Evolutionary conservation across 1,284 basidiomycete genomes (phyloP).

Genomic region (Pisolithus thermaeus): DNA sequence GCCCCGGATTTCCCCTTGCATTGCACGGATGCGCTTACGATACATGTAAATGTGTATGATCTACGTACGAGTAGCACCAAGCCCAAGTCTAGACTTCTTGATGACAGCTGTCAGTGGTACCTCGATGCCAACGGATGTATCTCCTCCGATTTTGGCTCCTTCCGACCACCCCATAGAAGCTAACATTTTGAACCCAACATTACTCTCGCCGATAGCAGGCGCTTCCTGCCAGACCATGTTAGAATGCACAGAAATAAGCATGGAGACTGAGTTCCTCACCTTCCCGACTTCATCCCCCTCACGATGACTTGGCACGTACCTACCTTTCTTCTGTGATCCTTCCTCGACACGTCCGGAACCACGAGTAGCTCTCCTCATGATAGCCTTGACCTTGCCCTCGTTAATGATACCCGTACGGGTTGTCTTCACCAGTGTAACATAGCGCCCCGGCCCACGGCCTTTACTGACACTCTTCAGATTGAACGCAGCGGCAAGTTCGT

Average conservation of each 20-base stretch:
- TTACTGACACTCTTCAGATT: conserved; percentile 72
- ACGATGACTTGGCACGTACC: conserved; percentile 39
- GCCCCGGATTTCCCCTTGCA: too few relatives aligned
- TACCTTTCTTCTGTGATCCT: conserved; percentile 18
- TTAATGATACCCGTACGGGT: conserved; percentile 49
- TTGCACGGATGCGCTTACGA: too few relatives aligned
- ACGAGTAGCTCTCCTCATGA: conserved; percentile 39
- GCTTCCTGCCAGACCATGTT: conserved; percentile 41
- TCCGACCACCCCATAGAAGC: conserved; percentile 76
- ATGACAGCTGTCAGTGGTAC: conserved; percentile 65
- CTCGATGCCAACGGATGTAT: conserved; percentile 50
- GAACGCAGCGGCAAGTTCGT: conserved; percentile 74
- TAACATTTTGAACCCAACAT: conserved; percentile 74
- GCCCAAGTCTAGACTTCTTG: conserved; percentile 67
- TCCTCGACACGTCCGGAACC: conserved; percentile 29
- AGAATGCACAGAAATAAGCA: background rate
- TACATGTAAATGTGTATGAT: too few relatives aligned
- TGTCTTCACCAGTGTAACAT: conserved; percentile 68
- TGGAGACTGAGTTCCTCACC: conserved; percentile 30
- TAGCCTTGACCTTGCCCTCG: conserved; percentile 53
- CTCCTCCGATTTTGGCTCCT: conserved; percentile 57
- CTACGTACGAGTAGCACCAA: conserved; percentile 44
- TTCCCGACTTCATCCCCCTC: conserved; percentile 78
- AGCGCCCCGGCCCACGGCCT: conserved; percentile 57
- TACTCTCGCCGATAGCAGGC: conserved; percentile 64